Evolutionary conservation across 1,139 yeast species (phyloP).

Genomic region (Sugiyamaella paludigena): DNA sequence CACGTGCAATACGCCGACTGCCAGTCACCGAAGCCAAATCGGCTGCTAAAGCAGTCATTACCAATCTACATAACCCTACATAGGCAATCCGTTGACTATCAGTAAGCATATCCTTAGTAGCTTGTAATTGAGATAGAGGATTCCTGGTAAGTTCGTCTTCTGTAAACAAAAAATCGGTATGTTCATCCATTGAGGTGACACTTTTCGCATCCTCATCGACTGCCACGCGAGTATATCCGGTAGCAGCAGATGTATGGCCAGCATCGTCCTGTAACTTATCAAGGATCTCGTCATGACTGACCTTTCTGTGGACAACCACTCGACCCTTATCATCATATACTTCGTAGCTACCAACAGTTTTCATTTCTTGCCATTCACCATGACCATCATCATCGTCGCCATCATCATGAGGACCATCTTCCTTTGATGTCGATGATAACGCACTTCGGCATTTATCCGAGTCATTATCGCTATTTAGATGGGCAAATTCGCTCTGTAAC

Average conservation of each 20-base stretch:
- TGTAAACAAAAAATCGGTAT: conserved; percentile 78
- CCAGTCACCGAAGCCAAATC: conserved; percentile 62
- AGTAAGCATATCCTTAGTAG: conserved; percentile 76
- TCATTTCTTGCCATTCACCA: conserved; percentile 57
- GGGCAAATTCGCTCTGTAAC: conserved; percentile 13
- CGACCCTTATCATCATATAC: conserved; percentile 59
- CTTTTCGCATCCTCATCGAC: conserved; percentile 85
- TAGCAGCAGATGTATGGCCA: conserved; percentile 30
- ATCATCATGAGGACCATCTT: background rate
- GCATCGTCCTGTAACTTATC: conserved; percentile 23
- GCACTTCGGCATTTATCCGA: background rate
- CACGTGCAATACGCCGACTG: conserved; percentile 44
- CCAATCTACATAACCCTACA: conserved; percentile 76
- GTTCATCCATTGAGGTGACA: conserved; percentile 62
- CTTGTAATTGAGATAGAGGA: conserved; percentile 64
- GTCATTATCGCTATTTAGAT: conserved; percentile 4
- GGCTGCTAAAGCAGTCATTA: conserved; percentile 78
- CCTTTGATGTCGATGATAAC: background rate
- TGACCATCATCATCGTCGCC: conserved; percentile 19
- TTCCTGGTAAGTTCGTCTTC: conserved; percentile 47
- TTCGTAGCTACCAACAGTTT: conserved; percentile 56
- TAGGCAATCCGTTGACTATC: conserved; percentile 91
- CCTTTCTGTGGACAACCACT: conserved; percentile 38
- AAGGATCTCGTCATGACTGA: conserved; percentile 10
- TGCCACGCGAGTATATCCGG: conserved; percentile 87